These are phyloP conservation scores for Aspergillus fischeri DNA, from an alignment of 2,329 filamentous ascomycete genomes.

Conservation along the genomic window DNA sequence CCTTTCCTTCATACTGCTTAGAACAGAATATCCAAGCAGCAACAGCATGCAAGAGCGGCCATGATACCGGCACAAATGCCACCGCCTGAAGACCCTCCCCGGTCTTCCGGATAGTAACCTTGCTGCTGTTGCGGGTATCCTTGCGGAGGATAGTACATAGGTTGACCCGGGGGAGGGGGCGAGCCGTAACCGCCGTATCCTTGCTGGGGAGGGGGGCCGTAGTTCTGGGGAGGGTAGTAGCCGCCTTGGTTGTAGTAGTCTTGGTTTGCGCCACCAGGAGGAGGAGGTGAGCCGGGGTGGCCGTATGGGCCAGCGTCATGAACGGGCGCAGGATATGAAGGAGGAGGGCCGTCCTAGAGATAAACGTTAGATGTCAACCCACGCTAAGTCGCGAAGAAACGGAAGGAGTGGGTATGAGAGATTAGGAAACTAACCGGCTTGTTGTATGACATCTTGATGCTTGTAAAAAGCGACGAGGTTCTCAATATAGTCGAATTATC, in stretches of 20 bases:
- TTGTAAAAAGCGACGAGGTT: conserved; percentile 6
- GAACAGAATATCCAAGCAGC: conserved; percentile 47
- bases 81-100: conserved; percentile 26
- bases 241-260: conserved; percentile 32
- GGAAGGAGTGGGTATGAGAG: background rate
- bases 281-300: conserved; percentile 20
- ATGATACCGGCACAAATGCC: conserved; percentile 47
- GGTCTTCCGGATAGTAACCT: conserved; percentile 36
- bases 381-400: background rate
- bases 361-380: background rate
- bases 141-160: conserved; percentile 38
- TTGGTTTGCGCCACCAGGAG: conserved; percentile 26
- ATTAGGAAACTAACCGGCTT: conserved; percentile 25
- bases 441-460: conserved; percentile 27
- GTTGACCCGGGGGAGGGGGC: conserved; percentile 20
- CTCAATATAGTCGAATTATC: background rate
- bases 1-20: conserved; percentile 12
- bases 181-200: conserved; percentile 22
- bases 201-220: conserved; percentile 25
- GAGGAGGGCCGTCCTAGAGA: conserved; percentile 30
- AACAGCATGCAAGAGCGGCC: conserved; percentile 47
- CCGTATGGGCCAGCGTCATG: conserved; percentile 30
- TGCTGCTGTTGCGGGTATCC: conserved; percentile 34
- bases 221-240: conserved; percentile 25
- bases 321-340: conserved; percentile 34